Evolutionary conservation across 148 eudicot genomes (phyloP), one percentile per base, ranked within the genome.

Genomic region (Diospyros kaki): DNA sequence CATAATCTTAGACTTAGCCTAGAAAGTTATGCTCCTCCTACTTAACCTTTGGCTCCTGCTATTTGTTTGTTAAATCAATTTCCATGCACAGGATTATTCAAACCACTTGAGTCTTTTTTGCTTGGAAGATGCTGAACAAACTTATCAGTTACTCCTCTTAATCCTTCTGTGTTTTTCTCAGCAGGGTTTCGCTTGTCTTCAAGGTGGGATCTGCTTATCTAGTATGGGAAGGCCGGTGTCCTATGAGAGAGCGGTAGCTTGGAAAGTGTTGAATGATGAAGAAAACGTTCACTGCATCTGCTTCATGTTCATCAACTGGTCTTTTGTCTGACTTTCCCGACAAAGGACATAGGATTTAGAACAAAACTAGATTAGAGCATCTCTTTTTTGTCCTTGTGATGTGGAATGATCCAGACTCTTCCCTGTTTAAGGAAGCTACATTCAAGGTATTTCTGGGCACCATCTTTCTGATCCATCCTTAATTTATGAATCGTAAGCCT

Each of bases 281-380:
- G 84, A 89, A 55, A 80, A 84, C 42, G 86, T 86, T 64, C 93
- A 91, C 76, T 91, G 89, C 81, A 80, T 89, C 69, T 89, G 89
- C 78, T 91, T 91, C 81, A 89, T 83, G 90, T 89, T 91, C 75
- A 68, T 89, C 67, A 91, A 89, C 77, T 91, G 96, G 96, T 87
- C 93, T 54, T 91, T 91, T 78, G 86, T 91, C 65, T 88, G 87
- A 88, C 38, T 4, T 2, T 18, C 10, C 53, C 43, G 48, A 50
- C 41, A 44, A 63, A 67, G 15, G 18, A 4, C 6, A 1, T 55
- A 71, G 74, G 74, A 71, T n/a, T 54, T 15, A 55, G 18, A 56
- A 71, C 51, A 71, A 41, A 58, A 56, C 13, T 56, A 55, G 39
- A 71, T 41, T n/a, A 56, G 69, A 66, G 15, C 18, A 2, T 6